Evolutionary conservation across 179 eudicot genomes (phyloP).

Genomic region (Gypsophila paniculata): DNA sequence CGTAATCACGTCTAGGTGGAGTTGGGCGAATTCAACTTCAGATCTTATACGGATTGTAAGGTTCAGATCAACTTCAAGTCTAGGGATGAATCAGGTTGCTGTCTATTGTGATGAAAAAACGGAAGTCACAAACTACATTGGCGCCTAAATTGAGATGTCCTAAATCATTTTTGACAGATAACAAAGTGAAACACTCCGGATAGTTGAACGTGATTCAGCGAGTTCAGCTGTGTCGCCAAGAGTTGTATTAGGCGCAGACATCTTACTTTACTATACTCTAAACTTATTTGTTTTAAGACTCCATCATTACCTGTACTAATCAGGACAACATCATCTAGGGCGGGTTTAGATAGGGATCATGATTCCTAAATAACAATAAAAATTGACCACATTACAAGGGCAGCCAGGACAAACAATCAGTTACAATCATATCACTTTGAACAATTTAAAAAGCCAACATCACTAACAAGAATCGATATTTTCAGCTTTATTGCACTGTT

Average conservation of each 20-base stretch:
- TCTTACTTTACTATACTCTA: too few species aligned
- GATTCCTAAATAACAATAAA: background rate
- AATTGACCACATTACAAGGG: background rate
- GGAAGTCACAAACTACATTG: background rate
- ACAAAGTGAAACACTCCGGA: background rate
- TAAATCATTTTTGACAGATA: background rate
- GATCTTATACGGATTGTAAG: too few species aligned
- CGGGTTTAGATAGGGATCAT: background rate
- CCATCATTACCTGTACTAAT: too few species aligned
- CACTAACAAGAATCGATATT: background rate
- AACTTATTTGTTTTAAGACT: too few species aligned
- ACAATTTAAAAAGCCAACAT: background rate
- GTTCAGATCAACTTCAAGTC: too few species aligned
- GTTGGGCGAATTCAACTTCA: too few species aligned
- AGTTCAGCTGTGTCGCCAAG: too few species aligned
- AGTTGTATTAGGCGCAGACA: too few species aligned
- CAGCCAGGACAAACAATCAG: background rate
- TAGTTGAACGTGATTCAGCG: background rate
- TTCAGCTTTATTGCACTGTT: background rate
- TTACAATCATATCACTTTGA: background rate
- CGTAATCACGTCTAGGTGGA: too few species aligned
- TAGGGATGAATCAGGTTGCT: too few species aligned
- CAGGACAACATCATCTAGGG: too few species aligned
- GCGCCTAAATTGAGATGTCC: background rate
- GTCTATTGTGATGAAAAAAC: too few species aligned